phyloP scores from a whole-genome alignment of 176 grass and related monocot genomes.

The Typha latifolia region DNA sequence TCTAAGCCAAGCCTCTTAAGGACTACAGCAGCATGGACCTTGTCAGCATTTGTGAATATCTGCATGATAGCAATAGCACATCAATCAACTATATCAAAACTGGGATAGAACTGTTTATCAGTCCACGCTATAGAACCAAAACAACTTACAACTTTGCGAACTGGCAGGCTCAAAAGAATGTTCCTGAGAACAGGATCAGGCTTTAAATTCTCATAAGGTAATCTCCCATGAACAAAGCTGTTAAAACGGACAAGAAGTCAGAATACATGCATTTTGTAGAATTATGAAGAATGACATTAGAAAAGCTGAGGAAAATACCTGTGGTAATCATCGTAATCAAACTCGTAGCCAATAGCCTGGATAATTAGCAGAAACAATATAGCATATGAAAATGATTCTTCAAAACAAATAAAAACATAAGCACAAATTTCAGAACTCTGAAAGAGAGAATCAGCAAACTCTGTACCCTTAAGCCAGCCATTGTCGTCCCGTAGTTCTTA shows the following conservation, averaged over 20 bases:
- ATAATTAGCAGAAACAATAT: slow-evolving; percentile 8
- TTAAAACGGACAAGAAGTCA: background rate
- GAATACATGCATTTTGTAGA: slow-evolving; percentile 3
- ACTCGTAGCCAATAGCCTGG: slow-evolving; percentile 80
- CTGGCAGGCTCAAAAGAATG: slow-evolving; percentile 74
- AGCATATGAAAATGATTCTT: background rate
- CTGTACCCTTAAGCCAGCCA: slow-evolving; percentile 82
- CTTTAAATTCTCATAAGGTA: slow-evolving; percentile 87
- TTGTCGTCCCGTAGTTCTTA: slow-evolving; percentile 91
- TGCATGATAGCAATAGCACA: slow-evolving; percentile 13
- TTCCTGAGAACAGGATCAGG: slow-evolving; percentile 70
- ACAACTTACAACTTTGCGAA: slow-evolving; percentile 71
- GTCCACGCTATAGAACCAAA: background rate
- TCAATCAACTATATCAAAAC: background rate
- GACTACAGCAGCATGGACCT: slow-evolving; percentile 48
- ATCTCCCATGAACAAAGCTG: slow-evolving; percentile 87
- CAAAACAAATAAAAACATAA: background rate
- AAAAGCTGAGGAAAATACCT: slow-evolving; percentile 9
- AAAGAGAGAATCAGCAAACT: background rate
- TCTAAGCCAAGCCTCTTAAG: slow-evolving; percentile 80
- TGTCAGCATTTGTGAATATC: slow-evolving; percentile 94
- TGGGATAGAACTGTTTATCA: background rate
- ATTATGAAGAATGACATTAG: background rate
- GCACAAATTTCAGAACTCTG: slow-evolving; percentile 8
- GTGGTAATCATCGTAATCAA: slow-evolving; percentile 91